Evolutionary conservation across 2,329 filamentous ascomycete species (phyloP).

Genomic region (Aspergillus carbonarius): DNA sequence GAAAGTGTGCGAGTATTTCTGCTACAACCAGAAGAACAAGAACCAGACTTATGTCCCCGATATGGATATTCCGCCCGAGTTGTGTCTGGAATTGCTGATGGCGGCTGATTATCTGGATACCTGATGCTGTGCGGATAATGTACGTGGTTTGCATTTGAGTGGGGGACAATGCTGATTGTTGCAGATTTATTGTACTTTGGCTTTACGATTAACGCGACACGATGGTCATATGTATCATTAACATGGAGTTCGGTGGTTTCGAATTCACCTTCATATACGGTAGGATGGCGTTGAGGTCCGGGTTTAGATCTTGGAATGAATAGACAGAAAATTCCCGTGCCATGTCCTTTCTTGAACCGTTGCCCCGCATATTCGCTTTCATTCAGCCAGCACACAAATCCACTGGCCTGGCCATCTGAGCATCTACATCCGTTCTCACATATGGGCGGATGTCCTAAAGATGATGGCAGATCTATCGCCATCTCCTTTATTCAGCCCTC

Average conservation of each 20-base stretch:
- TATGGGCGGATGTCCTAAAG: conserved; percentile 49
- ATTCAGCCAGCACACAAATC: background rate
- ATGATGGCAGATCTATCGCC: conserved; percentile 45
- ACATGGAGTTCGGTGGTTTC: background rate
- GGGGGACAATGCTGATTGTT: background rate
- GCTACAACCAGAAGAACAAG: conserved; percentile 66
- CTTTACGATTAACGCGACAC: background rate
- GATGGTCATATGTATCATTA: background rate
- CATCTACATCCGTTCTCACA: conserved; percentile 36
- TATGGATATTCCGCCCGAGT: conserved; percentile 65
- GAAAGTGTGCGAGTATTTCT: conserved; percentile 69
- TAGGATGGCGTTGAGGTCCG: background rate
- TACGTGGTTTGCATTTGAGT: background rate
- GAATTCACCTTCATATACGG: background rate
- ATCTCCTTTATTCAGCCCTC: conserved; percentile 28
- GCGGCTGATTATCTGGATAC: conserved; percentile 65
- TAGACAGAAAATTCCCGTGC: background rate
- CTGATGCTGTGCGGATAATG: conserved; percentile 14
- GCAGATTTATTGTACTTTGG: background rate
- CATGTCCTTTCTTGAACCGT: background rate
- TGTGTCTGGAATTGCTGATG: conserved; percentile 65
- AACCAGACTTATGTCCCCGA: conserved; percentile 62
- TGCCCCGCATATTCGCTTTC: background rate
- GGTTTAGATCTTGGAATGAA: background rate
- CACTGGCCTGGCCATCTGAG: conserved; percentile 31